Percentiles rank a stretch among this genome's conserved stretches.
phyloP scores from a whole-genome alignment of 441 rosid genomes.

The Syzygium syzygioides region DNA sequence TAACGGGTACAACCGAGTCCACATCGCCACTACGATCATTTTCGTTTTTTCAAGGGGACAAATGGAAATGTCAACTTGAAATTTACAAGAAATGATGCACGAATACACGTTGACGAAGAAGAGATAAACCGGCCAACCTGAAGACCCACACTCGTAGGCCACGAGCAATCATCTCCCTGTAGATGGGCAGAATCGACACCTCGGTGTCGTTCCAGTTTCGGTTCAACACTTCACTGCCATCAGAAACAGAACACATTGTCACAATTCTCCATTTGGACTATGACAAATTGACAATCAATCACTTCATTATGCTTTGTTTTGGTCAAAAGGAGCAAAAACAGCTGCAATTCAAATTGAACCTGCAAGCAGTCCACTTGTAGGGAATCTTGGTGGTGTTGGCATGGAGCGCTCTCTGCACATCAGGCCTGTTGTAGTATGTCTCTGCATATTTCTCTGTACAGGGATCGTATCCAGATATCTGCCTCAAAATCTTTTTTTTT shows the following conservation, averaged over 20 bases:
- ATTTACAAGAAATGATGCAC: not conserved
- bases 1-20: conserved; percentile 97
- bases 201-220: conserved; percentile 94
- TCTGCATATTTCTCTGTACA: conserved; percentile 98
- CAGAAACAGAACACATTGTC: not conserved
- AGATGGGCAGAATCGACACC: conserved; percentile 76
- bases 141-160: conserved; percentile 91
- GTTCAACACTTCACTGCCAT: conserved; percentile 64
- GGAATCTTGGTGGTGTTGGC: conserved; percentile 71
- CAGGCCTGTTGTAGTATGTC: conserved; percentile 83
- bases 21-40: conserved; percentile 63
- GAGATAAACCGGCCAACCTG: conserved; percentile 40
- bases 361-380: conserved; percentile 98
- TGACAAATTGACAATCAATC: not conserved
- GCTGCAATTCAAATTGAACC: conserved; percentile 25
- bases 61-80: not conserved
- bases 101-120: not conserved
- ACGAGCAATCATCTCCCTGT: conserved; percentile 67
- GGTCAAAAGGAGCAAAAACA: not conserved
- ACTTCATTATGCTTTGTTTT: not conserved
- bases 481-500: conserved; percentile 17
- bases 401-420: conserved; percentile 86
- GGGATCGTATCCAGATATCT: conserved; percentile 83
- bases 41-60: not conserved
- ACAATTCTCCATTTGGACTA: not conserved